Conservation (phyloP, 2,329 filamentous ascomycete genomes). For the Sporothrix curviconia region DNA sequence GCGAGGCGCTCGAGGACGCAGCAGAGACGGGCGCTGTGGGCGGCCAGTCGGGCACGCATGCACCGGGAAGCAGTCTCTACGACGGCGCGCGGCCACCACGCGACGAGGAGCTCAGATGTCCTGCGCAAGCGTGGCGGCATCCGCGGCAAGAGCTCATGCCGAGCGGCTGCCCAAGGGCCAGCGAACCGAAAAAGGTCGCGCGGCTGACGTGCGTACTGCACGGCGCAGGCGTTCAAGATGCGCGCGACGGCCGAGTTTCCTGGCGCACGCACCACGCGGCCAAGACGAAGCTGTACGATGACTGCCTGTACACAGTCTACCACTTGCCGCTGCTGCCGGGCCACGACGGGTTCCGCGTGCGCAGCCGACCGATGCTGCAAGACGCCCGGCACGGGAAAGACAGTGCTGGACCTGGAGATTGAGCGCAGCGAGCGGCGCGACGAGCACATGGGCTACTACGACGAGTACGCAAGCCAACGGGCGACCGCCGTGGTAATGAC, state of each 20-base stretch:
- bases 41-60: too few species aligned
- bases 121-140: conserved; percentile 55
- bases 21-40: conserved; percentile 1
- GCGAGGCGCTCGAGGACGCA: conserved; percentile 40
- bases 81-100: conserved; percentile 47
- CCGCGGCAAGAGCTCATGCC: conserved; percentile 80
- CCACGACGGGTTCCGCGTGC: conserved; percentile 75
- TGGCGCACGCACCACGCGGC: conserved; percentile 82
- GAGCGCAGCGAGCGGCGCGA: conserved; percentile 85
- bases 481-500: conserved; percentile 19
- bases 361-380: conserved; percentile 88
- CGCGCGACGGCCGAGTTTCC: conserved; percentile 80
- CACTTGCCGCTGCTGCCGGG: conserved; percentile 84
- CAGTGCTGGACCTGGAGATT: conserved; percentile 88
- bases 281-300: conserved; percentile 93
- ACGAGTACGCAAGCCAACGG: conserved; percentile 49
- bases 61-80: conserved; percentile 12
- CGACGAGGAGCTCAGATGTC: conserved; percentile 61
- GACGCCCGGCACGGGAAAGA: conserved; percentile 82
- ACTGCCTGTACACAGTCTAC: conserved; percentile 94
- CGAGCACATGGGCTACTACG: conserved; percentile 86
- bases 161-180: conserved; percentile 86
- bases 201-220: conserved; percentile 94
- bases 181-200: conserved; percentile 77
- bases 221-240: conserved; percentile 87